Evolutionary conservation across 441 rosid genomes (phyloP), one percentile per base, ranked within the genome.

Genomic region (Populus hybrid): DNA sequence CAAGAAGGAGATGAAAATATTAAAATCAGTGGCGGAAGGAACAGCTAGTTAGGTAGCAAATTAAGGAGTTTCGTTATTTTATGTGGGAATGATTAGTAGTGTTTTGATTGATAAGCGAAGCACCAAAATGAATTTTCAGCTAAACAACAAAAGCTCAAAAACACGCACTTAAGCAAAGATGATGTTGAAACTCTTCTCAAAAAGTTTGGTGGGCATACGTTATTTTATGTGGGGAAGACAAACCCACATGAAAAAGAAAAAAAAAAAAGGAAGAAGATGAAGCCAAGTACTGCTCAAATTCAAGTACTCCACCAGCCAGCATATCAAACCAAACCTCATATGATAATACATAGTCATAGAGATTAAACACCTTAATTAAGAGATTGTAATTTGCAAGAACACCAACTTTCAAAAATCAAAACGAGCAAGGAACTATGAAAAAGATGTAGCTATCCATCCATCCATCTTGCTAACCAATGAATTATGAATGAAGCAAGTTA

Each of bases 181-280:
- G 81, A 74, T 70, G 76, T 70, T 78, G 59, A 74, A 77, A 72
- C 67, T 57, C 61, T 72, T 68, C 61, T 57, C 76, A 78, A 77
- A 64, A 26, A 75, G 70, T 64, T 65, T 85, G 72, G 21, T 71
- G 71, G 70, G 67, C 30, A 73, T 65, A 73, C 85, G 89, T 93
- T 91, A 91, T 93, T 90, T 89, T 88, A 91, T 93, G 97, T 87
- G 87, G 83, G 79, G 73, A 78, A 82, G 79, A 79, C 77, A 78
- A 83, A 82, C 81, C 77, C 82, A 67, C 35, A 76, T 69, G 74
- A 70, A 26, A 76, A 2, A 2, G 59, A 64, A 64, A 9, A 23
- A 63, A 63, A 63, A 30, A 30, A 30, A 3, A 30, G 32, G 32
- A 30, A 4, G 26, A 23, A 65, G 61, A 5, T 18, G 32, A 30